phyloP scores from a whole-genome alignment of 2,329 filamentous ascomycete species.

The Curvularia spicifera region DNA sequence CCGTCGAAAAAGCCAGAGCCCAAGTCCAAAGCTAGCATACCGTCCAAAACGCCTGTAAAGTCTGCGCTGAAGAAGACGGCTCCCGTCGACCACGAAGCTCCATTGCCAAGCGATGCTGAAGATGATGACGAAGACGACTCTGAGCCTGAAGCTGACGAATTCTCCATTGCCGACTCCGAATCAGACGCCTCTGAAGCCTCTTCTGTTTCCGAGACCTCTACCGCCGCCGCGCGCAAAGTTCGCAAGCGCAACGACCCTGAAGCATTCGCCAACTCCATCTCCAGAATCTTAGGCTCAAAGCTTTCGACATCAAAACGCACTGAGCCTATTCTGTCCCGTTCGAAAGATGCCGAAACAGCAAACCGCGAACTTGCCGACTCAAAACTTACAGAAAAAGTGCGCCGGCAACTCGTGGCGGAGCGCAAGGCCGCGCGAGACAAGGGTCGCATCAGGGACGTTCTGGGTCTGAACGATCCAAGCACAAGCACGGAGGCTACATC shows the following conservation, averaged over 20 bases:
- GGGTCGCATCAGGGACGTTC: conserved; percentile 85
- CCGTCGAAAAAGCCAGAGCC: conserved; percentile 27
- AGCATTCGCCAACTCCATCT: conserved; percentile 90
- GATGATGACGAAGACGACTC: conserved; percentile 19
- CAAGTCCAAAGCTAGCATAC: conserved; percentile 31
- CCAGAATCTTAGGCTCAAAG: conserved; percentile 91
- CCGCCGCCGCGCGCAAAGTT: conserved; percentile 54
- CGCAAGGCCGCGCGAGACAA: conserved; percentile 81
- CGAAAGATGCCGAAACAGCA: conserved; percentile 73
- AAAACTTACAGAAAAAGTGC: conserved; percentile 81
- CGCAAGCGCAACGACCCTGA: conserved; percentile 90
- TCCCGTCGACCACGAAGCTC: conserved; percentile 38
- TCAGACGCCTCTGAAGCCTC: conserved; percentile 47
- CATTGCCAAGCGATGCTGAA: conserved; percentile 35
- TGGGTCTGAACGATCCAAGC: conserved; percentile 65
- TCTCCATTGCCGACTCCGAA: conserved; percentile 42
- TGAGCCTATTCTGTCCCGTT: conserved; percentile 91
- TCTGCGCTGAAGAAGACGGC: conserved; percentile 36
- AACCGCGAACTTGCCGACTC: conserved; percentile 75
- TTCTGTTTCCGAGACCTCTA: conserved; percentile 44
- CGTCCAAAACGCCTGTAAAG: conserved; percentile 24
- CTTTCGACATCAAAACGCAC: conserved; percentile 79
- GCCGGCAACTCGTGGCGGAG: conserved; percentile 78
- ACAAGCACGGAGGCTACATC: conserved; percentile 60
- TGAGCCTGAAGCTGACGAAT: conserved; percentile 48